Base-by-base conservation (phyloP, 2,329 filamentous ascomycete species). In the Venturia oleaginea region DNA sequence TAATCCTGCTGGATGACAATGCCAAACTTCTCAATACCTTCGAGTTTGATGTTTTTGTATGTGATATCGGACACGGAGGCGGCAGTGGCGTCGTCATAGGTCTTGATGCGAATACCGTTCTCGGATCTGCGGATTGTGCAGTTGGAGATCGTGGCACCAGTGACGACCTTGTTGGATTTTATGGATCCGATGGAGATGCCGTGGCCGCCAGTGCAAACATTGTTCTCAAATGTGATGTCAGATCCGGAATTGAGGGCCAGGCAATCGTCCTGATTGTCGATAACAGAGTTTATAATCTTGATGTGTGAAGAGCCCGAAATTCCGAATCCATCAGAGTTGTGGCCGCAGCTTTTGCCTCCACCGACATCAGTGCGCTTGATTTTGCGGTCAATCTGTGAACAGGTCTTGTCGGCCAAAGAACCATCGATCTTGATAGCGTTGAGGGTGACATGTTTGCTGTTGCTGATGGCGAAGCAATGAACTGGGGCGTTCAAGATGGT, bases 221-320 rank as follows among this genome's bases (percentile, higher is more conserved):
- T 76, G 46, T 75, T 75, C 7, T 61, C 66, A 65, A 75, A 73
- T 60, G 69, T 68, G 63, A 76, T 75, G 66, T 75, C 68, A 24
- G 75, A 78, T 64, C 83, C 83, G 1, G 81, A 83, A 75, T 84
- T 85, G 68, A 85, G 74, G 38, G 83, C 83, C 15, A 85, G 72
- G 68, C 83, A 86, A 69, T 85, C 83, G 66, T 86, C 83, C 72
- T 85, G 83, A 74, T 85, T 85, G 70, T 81, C 77, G 64, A 85
- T 75, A 63, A 74, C 78, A 30, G 81, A 81, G 51, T 79, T 78
- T 61, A 74, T 75, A 70, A 86, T 84, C 59, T 74, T 79, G 46
- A 85, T 74, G 40, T 76, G 75, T 27, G 73, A 75, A n/a, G 77
- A 80, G 40, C 71, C 75, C 59, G 81, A 80, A 61, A 86, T 77